Evolutionary conservation across 148 eudicot species (phyloP), one percentile per base, ranked within the genome.

Genomic region (Cornus suecica): DNA sequence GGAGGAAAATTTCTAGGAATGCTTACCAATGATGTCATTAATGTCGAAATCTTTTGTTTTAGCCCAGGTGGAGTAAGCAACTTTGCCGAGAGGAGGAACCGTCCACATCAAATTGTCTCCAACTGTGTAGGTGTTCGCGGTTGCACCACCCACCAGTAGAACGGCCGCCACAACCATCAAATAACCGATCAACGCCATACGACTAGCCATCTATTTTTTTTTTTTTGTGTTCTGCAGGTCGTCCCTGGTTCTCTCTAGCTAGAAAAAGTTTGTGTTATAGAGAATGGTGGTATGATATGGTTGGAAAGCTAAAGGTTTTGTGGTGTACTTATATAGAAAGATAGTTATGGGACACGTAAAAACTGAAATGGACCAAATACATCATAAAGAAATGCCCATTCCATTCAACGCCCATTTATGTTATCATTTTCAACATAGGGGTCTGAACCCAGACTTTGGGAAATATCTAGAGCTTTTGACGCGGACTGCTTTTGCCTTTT

Each of bases 51-150:
- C 32, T 72, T 9, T 9, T 22, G 3, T 58, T 4, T 2, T 3
- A 37, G 80, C 74, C 84, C 84, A 81, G 26, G 74, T 65, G 16
- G 48, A 9, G 70, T 81, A 82, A 8, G 78, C 78, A 22, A 66
- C 25, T 10, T 70, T 61, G 42, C 82, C 80, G 51, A 71, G 73
- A 20, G 80, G 78, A 73, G 80, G 75, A 18, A 66, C 80, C 6
- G 48, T 13, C 84, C 82, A 78, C 1, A 84, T 80, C 61, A 78
- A 28, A 5, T 15, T 11, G 30, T 72, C 76, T 27, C 82, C 82
- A 51, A 80, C 87, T 2, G 0, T 0, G 52, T 45, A 45, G 1
- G 52, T 45, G 2, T 5, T 4, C 15, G 52, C 14, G 6, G 52
- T 13, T 45, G 73, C 11, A 45, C 52, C 73, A 51, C 62, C 73